phyloP scores from a whole-genome alignment of 345 rosid genomes.

The Zanthoxylum bungeanum region DNA sequence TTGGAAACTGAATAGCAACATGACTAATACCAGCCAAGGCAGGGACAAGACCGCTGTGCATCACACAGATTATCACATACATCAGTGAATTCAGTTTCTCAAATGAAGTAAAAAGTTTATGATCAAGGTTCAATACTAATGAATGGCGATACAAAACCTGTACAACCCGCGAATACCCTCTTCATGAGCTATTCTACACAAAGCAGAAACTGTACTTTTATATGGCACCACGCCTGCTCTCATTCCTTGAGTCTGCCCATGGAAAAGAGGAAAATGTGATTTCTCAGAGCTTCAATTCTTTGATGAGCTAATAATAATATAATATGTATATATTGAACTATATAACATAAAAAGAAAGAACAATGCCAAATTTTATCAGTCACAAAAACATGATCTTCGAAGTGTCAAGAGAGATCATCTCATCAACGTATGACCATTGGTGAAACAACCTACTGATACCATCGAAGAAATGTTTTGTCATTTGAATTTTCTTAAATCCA shows the following conservation, averaged over 20 bases:
- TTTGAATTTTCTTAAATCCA: background rate
- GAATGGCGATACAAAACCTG: slow-evolving; percentile 38
- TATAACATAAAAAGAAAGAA: background rate
- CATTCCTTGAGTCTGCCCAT: slow-evolving; percentile 74
- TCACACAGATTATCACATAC: slow-evolving; percentile 14
- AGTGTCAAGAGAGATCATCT: background rate
- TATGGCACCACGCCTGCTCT: slow-evolving; percentile 64
- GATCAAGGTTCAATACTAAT: background rate
- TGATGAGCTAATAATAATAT: background rate
- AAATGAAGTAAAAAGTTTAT: background rate
- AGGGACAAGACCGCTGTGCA: slow-evolving; percentile 77
- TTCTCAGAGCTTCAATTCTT: background rate
- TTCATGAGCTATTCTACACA: slow-evolving; percentile 73
- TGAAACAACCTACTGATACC: background rate
- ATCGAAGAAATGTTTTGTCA: background rate
- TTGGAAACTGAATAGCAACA: slow-evolving; percentile 90
- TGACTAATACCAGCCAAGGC: slow-evolving; percentile 92
- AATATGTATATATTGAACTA: background rate
- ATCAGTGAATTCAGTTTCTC: slow-evolving; percentile 1
- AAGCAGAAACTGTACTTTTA: slow-evolving; percentile 67
- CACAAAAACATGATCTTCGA: background rate
- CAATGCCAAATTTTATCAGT: background rate
- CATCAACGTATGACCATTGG: background rate
- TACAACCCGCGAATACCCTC: slow-evolving; percentile 89
- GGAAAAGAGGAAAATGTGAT: slow-evolving; percentile 8